Evolutionary conservation across 495 filamentous ascomycete genomes (phyloP).

Genomic region (Tuber microsphaerosporum): DNA sequence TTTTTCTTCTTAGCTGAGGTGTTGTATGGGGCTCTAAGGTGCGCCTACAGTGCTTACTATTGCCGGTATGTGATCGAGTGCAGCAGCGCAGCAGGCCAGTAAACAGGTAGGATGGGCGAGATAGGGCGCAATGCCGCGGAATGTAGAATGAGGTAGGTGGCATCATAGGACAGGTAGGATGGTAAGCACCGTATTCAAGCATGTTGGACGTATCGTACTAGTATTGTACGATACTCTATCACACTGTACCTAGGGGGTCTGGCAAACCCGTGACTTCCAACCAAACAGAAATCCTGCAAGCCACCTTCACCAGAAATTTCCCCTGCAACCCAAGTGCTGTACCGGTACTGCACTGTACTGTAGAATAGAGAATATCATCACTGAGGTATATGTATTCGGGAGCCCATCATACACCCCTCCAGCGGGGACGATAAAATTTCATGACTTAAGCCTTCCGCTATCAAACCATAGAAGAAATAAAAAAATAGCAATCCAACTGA

Average conservation of each 20-base stretch:
- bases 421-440: neutral
- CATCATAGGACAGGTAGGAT: neutral
- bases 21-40: neutral
- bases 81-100: neutral
- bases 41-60: neutral
- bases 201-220: neutral
- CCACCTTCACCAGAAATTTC: neutral
- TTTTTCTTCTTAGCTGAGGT: neutral
- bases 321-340: neutral
- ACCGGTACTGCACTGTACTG: neutral
- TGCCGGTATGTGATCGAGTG: neutral
- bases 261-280: no score
- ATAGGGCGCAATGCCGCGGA: neutral
- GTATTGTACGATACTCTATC: no score
- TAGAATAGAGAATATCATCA: neutral
- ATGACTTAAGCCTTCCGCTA: neutral
- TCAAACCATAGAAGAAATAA: neutral
- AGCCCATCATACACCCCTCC: neutral
- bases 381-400: neutral
- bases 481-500: neutral
- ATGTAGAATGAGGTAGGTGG: neutral
- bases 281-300: no score
- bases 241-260: no score
- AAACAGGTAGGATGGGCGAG: neutral
- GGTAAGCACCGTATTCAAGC: neutral